Evolutionary conservation across 2,329 filamentous ascomycete genomes (phyloP).

Genomic region (Phyllachora maydis): DNA sequence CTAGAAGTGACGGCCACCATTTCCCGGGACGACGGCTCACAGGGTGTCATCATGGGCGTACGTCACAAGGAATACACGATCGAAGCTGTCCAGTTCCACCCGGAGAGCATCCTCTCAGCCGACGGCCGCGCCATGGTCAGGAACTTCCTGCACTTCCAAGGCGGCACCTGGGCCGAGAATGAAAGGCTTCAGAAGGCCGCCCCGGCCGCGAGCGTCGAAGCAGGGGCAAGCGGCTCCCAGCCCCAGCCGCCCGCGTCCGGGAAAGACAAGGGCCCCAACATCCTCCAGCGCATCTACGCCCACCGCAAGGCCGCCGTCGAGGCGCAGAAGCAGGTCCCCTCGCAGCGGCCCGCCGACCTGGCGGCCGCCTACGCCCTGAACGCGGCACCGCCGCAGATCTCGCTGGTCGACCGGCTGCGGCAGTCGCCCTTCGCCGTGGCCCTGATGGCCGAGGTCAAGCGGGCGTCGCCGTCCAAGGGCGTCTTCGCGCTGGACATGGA

Average conservation of each 20-base stretch:
- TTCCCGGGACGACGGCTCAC: slow-evolving; percentile 51
- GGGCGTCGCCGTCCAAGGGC: slow-evolving; percentile 89
- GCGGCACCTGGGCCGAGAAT: slow-evolving; percentile 82
- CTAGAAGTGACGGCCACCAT: slow-evolving; percentile 89
- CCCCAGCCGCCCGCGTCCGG: slow-evolving; percentile 8
- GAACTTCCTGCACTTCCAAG: slow-evolving; percentile 76
- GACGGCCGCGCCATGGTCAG: slow-evolving; percentile 76
- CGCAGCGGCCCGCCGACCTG: slow-evolving; percentile 62
- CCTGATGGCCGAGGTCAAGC: slow-evolving; percentile 92
- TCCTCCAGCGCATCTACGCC: slow-evolving; percentile 77
- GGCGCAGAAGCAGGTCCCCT: slow-evolving; percentile 68
- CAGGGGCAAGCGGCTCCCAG: slow-evolving; percentile 7
- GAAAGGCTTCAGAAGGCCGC: slow-evolving; percentile 27
- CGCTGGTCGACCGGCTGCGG: slow-evolving; percentile 58
- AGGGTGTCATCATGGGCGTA: slow-evolving; percentile 89
- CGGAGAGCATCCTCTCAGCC: slow-evolving; percentile 87
- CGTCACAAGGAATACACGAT: slow-evolving; percentile 78
- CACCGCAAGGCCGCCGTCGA: slow-evolving; percentile 58
- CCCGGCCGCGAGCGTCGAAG: slow-evolving; percentile 1
- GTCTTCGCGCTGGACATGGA: slow-evolving; percentile 75
- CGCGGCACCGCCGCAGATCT: slow-evolving; percentile 64
- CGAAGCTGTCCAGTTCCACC: slow-evolving; percentile 97
- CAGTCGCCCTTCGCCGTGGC: slow-evolving; percentile 77
- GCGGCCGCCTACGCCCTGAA: slow-evolving; percentile 74
- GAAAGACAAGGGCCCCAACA: slow-evolving; percentile 73